A percentile compares a stretch with the other conserved stretches of the same genome.
Evolutionary conservation across 2,329 filamentous ascomycete genomes (phyloP).

Genomic region (Annulohypoxylon truncatum): DNA sequence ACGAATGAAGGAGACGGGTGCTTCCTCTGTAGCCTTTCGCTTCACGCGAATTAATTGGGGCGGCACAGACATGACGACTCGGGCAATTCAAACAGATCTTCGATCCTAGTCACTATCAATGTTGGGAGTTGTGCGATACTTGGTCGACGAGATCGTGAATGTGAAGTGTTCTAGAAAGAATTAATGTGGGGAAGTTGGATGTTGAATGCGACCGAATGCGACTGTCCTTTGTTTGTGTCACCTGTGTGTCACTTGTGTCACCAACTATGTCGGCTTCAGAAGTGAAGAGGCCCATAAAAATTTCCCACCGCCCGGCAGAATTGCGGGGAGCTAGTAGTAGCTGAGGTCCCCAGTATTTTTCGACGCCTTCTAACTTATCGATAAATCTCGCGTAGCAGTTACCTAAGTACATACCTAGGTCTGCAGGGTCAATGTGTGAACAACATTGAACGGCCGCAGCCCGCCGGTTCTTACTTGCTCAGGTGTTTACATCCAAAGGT

Average conservation of each 20-base stretch:
- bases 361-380: slow-evolving; percentile 17
- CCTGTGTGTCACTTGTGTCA: slow-evolving; percentile 6
- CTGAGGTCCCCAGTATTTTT: neutral
- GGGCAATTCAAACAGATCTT: neutral
- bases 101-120: neutral
- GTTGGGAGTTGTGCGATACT: neutral
- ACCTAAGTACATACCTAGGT: neutral
- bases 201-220: too few relatives aligned
- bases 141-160: neutral
- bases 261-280: neutral
- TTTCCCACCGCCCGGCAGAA: slow-evolving; percentile 33
- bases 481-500: neutral
- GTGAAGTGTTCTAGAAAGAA: neutral
- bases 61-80: slow-evolving; percentile 63
- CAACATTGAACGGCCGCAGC: slow-evolving; percentile 2
- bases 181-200: neutral
- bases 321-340: slow-evolving; percentile 15
- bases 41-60: slow-evolving; percentile 71
- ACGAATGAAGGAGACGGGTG: slow-evolving; percentile 68
- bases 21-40: slow-evolving; percentile 67
- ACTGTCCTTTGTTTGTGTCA: slow-evolving; percentile 6
- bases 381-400: slow-evolving; percentile 9
- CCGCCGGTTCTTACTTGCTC: neutral
- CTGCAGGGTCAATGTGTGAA: too few relatives aligned
- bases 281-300: neutral